phyloP scores from a whole-genome alignment of 805 yeast species.

The Clavispora vitiphila region DNA sequence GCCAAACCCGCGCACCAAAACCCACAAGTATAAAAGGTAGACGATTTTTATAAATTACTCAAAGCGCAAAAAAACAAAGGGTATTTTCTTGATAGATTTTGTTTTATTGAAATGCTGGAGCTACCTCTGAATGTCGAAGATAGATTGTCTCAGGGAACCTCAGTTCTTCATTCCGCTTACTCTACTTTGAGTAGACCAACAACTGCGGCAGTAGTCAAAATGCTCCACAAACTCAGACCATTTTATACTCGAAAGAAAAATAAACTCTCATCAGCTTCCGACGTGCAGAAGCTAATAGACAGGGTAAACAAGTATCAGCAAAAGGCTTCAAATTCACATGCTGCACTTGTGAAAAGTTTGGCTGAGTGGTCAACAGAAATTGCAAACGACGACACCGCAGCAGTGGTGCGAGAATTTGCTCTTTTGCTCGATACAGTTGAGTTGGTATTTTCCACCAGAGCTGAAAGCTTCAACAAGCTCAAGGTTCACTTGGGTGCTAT shows the following conservation, averaged over 20 bases:
- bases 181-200: slow-evolving; percentile 13
- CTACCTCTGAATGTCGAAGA: not conserved
- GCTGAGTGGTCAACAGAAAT: slow-evolving; percentile 12
- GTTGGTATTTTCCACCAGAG: slow-evolving; percentile 23
- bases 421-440: slow-evolving; percentile 9
- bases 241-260: slow-evolving; percentile 1
- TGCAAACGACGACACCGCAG: slow-evolving; percentile 10
- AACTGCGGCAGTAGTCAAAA: slow-evolving; percentile 15
- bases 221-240: slow-evolving; percentile 13
- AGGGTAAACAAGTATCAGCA: slow-evolving; percentile 35
- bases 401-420: slow-evolving; percentile 10
- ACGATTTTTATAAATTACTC: not conserved
- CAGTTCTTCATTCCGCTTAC: slow-evolving; percentile 7
- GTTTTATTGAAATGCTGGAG: not conserved
- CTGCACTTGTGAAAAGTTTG: slow-evolving; percentile 10
- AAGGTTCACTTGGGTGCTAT: slow-evolving; percentile 42
- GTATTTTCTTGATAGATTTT: too few species aligned
- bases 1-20: not conserved
- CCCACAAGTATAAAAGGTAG: not conserved
- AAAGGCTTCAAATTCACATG: slow-evolving; percentile 17
- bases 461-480: slow-evolving; percentile 41
- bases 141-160: not conserved
- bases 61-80: too few species aligned
- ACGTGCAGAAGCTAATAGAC: slow-evolving; percentile 13
- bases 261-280: slow-evolving; percentile 8